phyloP scores from a whole-genome alignment of 345 rosid species.

The Boechera stricta region DNA sequence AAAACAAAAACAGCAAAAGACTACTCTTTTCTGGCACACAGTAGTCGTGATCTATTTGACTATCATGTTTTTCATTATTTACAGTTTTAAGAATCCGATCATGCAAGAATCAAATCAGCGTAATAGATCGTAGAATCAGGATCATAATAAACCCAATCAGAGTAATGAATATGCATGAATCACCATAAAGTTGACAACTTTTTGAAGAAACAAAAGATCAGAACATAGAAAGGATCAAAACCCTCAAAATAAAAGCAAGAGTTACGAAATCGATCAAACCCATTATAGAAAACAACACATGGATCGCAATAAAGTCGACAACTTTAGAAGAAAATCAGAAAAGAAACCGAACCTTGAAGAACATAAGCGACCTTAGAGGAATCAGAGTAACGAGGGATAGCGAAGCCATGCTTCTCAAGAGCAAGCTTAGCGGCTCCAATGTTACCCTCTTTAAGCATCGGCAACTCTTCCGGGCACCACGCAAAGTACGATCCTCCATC shows the following conservation, averaged over 20 bases:
- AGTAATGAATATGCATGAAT: not conserved
- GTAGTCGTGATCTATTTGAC: constrained; percentile 16
- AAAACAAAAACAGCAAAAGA: not conserved
- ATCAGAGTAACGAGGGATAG: constrained; percentile 86
- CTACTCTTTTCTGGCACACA: not conserved
- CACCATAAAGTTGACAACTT: constrained; percentile 20
- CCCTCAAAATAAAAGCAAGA: not conserved
- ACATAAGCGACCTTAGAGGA: constrained; percentile 90
- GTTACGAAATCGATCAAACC: not conserved
- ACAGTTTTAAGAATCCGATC: not conserved
- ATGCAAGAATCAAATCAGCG: not conserved
- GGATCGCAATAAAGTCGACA: not conserved
- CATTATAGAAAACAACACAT: not conserved
- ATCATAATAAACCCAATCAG: not conserved
- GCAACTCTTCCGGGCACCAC: constrained; percentile 78
- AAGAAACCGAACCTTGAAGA: constrained; percentile 66
- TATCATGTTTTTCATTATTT: not conserved
- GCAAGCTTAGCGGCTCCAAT: constrained; percentile 90
- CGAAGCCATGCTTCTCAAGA: constrained; percentile 80
- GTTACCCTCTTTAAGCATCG: constrained; percentile 78
- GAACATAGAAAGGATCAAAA: not conserved
- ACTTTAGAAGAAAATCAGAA: not conserved
- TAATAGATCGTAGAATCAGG: constrained; percentile 1
- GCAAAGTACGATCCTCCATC: constrained; percentile 80
- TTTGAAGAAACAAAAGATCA: not conserved